phyloP scores from a whole-genome alignment of 306 rosid species.

The cucumber (Cucumis sativus) region Cucumber_9930_V3 NC_026659.2:21699001-21699500 shows the following conservation, averaged over 20 bases:
- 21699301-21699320: neutral
- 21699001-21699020: too few species aligned
- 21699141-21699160: neutral
- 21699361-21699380: neutral
- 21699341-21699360: neutral
- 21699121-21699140: neutral
- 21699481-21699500: slow-evolving; percentile 32
- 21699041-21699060: too few species aligned
- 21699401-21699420: neutral
- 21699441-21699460: slow-evolving; percentile 24
- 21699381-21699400: too few species aligned
- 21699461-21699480: slow-evolving; percentile 30
- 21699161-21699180: neutral
- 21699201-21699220: neutral
- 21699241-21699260: neutral
- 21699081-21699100: neutral
- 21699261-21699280: neutral
- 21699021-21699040: too few species aligned
- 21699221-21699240: neutral
- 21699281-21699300: neutral
- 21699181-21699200: neutral
- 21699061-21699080: too few species aligned
- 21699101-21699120: neutral
- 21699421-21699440: slow-evolving; percentile 14
- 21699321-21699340: neutral